Evolutionary conservation across 352 stramenopile genomes (phyloP), one percentile per base, ranked within the genome.

Genomic region (Pythium folliculosum): DNA sequence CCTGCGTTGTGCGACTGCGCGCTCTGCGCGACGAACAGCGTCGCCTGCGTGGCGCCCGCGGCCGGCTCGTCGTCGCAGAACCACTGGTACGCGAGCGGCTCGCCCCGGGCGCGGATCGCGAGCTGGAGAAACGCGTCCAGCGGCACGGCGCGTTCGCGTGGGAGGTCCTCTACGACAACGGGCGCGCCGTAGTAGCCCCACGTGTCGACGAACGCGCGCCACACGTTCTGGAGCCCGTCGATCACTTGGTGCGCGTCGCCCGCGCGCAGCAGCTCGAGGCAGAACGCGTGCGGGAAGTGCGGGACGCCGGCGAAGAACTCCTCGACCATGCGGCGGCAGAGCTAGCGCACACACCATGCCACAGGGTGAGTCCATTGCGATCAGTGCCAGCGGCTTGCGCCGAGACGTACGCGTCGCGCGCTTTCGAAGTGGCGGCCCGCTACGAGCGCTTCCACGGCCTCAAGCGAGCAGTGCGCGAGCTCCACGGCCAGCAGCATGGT

Each of bases 81-180:
- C 85, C 85, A 94, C 59, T 91, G 83, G 37, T 90, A 94, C 3
- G 25, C 64, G 0, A 94, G 67, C 14, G 83, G 85, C n/a, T 94
- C 83, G 14, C 85, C 85, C 52, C 86, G 86, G 10, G 76, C 83
- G 47, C 76, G 58, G 23, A 92, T 65, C 19, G 58, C 69, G 0
- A 90, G 55, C 54, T 85, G 63, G 0, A 88, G 67, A 52, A 79
- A 81, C 30, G 82, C 86, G 22, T 90, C 78, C 3, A 91, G 70
- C 1, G 80, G 52, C 3, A 70, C 78, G 16, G 57, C 65, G 1
- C 82, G 65, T 3, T 72, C 32, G 10, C 54, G 4, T 2, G 79
- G 75, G 0, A 93, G 65, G 35, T 92, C 82, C 40, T 72, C 64
- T 16, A 80, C 54, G 48, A 92, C 65, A 19, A 85, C 27, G 37